These are phyloP conservation scores for Neckera pumila DNA, from an alignment of 225 moss, liverwort and hornwort genomes.

Conservation along the genomic window DNA sequence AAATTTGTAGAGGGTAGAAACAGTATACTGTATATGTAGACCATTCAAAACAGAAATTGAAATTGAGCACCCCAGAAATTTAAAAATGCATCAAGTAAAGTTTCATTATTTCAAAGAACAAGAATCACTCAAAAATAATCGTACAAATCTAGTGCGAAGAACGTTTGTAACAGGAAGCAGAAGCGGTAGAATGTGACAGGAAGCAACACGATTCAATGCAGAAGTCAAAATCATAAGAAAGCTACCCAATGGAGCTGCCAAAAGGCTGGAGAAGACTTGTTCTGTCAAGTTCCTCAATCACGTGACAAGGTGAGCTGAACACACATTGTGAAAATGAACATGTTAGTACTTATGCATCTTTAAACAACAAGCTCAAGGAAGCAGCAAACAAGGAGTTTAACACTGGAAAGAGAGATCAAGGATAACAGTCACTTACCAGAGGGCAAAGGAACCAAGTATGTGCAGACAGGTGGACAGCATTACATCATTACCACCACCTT, in stretches of 20 bases:
- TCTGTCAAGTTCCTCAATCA: conserved; percentile 69
- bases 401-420: background rate
- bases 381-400: background rate
- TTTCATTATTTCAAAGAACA: background rate
- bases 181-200: background rate
- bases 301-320: conserved; percentile 69
- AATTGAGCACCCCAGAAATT: background rate
- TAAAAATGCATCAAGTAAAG: background rate
- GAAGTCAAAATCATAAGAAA: background rate
- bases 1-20: background rate
- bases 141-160: background rate
- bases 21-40: background rate
- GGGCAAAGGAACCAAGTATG: conserved; percentile 72
- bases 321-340: conserved; percentile 2
- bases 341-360: background rate
- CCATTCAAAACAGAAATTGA: background rate
- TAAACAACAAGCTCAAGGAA: background rate
- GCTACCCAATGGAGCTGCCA: conserved; percentile 57
- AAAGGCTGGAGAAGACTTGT: conserved; percentile 80
- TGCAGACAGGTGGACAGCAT: conserved; percentile 80
- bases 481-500: conserved; percentile 54
- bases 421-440: conserved; percentile 35
- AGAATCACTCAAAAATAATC: background rate
- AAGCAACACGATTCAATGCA: background rate
- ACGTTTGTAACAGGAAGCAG: background rate